Conservation (phyloP, 371 early-diverging fungal genomes). For the Cokeromyces recurvatus region DNA sequence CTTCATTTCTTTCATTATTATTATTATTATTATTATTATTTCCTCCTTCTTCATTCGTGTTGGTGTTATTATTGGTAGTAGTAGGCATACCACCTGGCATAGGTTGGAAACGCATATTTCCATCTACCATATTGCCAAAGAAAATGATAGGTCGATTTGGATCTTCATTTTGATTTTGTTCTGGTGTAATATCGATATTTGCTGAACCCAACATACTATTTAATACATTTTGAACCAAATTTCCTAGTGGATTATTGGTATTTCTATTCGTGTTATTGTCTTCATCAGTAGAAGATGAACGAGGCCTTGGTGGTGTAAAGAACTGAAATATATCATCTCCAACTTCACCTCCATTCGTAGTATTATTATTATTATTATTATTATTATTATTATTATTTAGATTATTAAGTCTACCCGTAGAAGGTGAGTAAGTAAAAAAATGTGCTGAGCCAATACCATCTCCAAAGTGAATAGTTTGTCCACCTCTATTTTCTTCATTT, state of each 20-base stretch:
- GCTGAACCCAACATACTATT: slow-evolving; percentile 7
- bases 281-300: not conserved
- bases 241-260: slow-evolving; percentile 10
- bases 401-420: slow-evolving; percentile 8
- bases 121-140: slow-evolving; percentile 31
- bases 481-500: not conserved
- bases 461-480: not conserved
- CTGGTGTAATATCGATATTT: slow-evolving; percentile 5
- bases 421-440: slow-evolving; percentile 9
- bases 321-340: slow-evolving; percentile 26
- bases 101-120: slow-evolving; percentile 25
- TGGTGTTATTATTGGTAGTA: not conserved
- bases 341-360: slow-evolving; percentile 7
- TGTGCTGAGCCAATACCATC: slow-evolving; percentile 4
- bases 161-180: not conserved
- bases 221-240: slow-evolving; percentile 24
- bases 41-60: slow-evolving; percentile 1
- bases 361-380: no score
- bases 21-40: not conserved
- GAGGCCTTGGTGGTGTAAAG: slow-evolving; percentile 9
- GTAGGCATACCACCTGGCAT: slow-evolving; percentile 10
- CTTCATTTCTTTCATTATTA: not conserved
- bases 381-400: not conserved
- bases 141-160: slow-evolving; percentile 20
- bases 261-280: not conserved